Evolutionary conservation across 805 yeast genomes (phyloP).

Genomic region (Zygosaccharomyces siamensis): DNA sequence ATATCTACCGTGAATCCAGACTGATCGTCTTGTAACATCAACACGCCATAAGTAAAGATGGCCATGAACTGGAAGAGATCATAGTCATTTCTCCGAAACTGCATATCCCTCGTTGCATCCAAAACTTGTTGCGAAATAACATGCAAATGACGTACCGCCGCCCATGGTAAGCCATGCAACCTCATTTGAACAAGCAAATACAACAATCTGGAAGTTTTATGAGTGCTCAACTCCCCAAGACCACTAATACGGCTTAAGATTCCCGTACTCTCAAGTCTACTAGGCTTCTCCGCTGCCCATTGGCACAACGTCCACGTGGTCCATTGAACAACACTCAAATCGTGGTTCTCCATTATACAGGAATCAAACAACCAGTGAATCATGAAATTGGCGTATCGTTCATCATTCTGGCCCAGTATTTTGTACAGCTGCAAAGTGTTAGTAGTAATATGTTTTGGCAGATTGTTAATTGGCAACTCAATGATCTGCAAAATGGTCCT

Average conservation of each 20-base stretch:
- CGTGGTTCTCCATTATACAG: conserved; percentile 19
- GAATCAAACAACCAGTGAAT: conserved; percentile 24
- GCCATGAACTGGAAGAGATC: conserved; percentile 22
- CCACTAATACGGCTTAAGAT: not conserved
- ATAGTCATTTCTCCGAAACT: not conserved
- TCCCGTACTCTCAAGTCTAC: not conserved
- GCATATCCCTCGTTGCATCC: not conserved
- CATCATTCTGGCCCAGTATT: conserved; percentile 20
- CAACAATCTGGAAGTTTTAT: not conserved
- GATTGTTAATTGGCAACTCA: conserved; percentile 53
- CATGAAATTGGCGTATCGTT: conserved; percentile 12
- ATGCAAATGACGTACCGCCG: not conserved
- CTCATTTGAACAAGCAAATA: conserved; percentile 6
- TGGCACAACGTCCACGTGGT: conserved; percentile 6
- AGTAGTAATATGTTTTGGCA: conserved; percentile 38
- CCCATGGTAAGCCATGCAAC: not conserved
- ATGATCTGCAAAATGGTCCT: conserved; percentile 42
- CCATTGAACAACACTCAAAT: conserved; percentile 15
- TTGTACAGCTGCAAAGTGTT: conserved; percentile 33
- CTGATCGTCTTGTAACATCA: conserved; percentile 5
- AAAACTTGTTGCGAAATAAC: not conserved
- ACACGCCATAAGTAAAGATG: conserved; percentile 19
- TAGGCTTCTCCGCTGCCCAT: not conserved
- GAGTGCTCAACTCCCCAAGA: not conserved
- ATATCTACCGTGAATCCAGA: conserved; percentile 1